Percentiles rank a stretch among this genome's conserved stretches.
Conservation (phyloP, 306 rosid genomes). For the cucumber (Cucumis sativus) region DNA sequence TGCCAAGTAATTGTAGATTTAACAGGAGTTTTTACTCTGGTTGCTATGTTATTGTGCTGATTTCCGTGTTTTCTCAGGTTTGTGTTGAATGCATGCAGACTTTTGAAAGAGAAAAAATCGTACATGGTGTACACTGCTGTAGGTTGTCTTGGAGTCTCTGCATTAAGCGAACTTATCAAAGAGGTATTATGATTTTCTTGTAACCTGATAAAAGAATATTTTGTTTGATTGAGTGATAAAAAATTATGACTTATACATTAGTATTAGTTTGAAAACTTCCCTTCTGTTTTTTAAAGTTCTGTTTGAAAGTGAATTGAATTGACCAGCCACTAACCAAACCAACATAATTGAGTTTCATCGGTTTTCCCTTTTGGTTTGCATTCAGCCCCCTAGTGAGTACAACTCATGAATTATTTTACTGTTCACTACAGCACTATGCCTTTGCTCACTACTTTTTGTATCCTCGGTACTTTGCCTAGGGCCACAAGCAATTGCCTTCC, state of each 20-base stretch:
- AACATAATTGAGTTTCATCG: background rate
- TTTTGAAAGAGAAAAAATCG: constrained; percentile 64
- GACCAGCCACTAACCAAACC: background rate
- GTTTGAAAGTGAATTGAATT: background rate
- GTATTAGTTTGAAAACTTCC: background rate
- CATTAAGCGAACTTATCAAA: constrained; percentile 53
- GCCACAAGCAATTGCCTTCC: constrained; percentile 5
- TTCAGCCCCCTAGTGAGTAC: background rate
- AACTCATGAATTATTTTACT: constrained; percentile 3
- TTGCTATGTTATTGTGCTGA: constrained; percentile 10
- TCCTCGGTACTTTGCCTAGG: background rate
- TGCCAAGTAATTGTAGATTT: background rate
- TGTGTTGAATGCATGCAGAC: constrained; percentile 56
- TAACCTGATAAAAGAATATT: background rate
- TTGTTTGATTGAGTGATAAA: background rate
- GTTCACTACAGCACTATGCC: background rate
- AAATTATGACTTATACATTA: background rate
- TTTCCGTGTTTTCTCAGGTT: constrained; percentile 37
- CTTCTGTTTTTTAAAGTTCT: background rate
- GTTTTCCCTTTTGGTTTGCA: background rate
- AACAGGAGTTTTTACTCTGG: background rate
- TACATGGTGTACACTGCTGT: constrained; percentile 85
- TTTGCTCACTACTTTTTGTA: background rate
- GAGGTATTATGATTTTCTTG: constrained; percentile 45
- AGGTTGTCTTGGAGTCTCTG: constrained; percentile 74